Percentiles rank a stretch among this genome's conserved stretches.
These are phyloP conservation scores for Citrus unshiu DNA, from an alignment of 345 rosid genomes.

Conservation along the genomic window DNA sequence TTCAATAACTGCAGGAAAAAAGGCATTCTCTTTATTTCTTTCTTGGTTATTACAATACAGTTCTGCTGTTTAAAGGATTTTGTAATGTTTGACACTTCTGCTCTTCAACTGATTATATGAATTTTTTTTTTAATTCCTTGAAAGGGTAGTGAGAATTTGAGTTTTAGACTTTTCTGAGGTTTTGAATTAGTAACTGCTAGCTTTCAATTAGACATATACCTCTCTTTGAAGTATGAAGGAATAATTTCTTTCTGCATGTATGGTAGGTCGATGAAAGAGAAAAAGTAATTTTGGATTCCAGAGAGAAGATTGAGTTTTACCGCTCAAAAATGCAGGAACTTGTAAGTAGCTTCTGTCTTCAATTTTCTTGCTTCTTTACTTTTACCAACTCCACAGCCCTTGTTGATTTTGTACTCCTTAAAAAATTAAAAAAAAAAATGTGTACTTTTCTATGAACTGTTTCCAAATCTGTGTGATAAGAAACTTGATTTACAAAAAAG, in stretches of 20 bases:
- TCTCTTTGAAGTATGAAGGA: not conserved
- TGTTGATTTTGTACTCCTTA: not conserved
- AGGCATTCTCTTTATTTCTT: slow-evolving; percentile 38
- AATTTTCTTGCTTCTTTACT: not conserved
- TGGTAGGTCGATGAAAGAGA: slow-evolving; percentile 57
- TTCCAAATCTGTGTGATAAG: not conserved
- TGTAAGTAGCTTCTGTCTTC: slow-evolving; percentile 53
- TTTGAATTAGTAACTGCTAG: not conserved
- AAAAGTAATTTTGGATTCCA: slow-evolving; percentile 75
- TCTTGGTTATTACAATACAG: not conserved
- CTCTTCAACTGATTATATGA: not conserved
- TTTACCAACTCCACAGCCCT: not conserved
- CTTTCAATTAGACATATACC: not conserved
- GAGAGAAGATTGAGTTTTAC: slow-evolving; percentile 90
- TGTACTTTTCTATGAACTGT: not conserved
- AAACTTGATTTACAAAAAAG: not conserved
- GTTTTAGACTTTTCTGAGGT: not conserved
- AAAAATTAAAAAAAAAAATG: not conserved
- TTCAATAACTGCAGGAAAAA: slow-evolving; percentile 44
- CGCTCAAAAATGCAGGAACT: slow-evolving; percentile 94
- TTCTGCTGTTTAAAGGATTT: not conserved
- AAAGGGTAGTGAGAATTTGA: not conserved
- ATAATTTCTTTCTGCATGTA: slow-evolving; percentile 4
- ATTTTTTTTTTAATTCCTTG: not conserved
- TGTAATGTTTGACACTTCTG: not conserved